Evolutionary conservation across 2,329 filamentous ascomycete species (phyloP), one percentile per base, ranked within the genome.

Genomic region (Tympanopsis confertula): DNA sequence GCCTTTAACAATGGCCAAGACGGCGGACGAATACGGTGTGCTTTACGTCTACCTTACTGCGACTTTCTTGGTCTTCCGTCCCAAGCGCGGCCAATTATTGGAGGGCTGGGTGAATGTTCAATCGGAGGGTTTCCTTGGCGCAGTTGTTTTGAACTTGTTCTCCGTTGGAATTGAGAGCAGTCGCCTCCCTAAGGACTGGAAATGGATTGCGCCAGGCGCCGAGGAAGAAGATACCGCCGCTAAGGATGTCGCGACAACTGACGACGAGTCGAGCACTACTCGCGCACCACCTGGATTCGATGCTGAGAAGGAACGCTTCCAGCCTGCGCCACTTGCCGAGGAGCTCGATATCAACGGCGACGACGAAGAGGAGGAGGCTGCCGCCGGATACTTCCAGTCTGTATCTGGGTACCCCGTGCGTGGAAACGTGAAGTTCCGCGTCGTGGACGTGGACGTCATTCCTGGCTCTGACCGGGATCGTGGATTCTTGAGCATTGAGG

Each of bases 1-100:
- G 47, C 54, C 54, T n/a, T 48, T 61, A 26, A 61, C 60, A 1
- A 52, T 63, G 24, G 58, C 62, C n/a, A 49, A 49, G 24, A 56
- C 61, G 3, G 57, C 30, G 15, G 15, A 33, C 30, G 30, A 33
- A 18, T 33, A 33, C 30, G 30, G 30, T 18, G 30, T 33, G 10
- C 30, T 33, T 7, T 33, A 33, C 30, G 30, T 33, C 30, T 33
- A 33, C 30, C 30, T 33, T 10, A 33, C 30, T 12, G 30, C 30
- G 10, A 33, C 30, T 12, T 33, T 33, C 30, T 15, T 33, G 7
- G 30, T 33, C 30, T 33, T 33, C 30, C 7, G 30, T 7, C 30
- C 30, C 10, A 10, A 33, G 30, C 30, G 30, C 30, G 30, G 30
- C 30, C 30, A 33, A 15, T 12, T 33, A 10, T 15, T 33, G 10